These are phyloP conservation scores for Talaromyces sp. DNA, from an alignment of 2,329 filamentous ascomycete genomes.

Conservation along the genomic window DNA sequence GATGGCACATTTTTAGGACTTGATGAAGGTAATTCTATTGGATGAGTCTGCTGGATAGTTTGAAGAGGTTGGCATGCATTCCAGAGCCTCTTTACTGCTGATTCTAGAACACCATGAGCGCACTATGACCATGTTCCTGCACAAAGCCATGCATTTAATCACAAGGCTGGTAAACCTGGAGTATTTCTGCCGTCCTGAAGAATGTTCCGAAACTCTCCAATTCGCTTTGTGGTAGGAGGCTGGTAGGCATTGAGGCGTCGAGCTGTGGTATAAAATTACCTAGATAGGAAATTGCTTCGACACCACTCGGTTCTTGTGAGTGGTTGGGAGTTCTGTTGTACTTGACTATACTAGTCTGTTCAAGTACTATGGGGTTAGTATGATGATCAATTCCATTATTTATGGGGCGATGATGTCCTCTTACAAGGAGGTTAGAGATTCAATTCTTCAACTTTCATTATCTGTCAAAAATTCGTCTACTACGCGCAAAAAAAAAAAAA, in stretches of 20 bases:
- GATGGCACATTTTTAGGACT: neutral
- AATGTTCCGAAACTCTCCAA: neutral
- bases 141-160: neutral
- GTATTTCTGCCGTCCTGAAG: conserved; percentile 1
- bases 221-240: neutral
- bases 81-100: neutral
- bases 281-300: conserved; percentile 12
- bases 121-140: neutral
- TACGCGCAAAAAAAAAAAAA: too few species aligned
- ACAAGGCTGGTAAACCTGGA: neutral
- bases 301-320: neutral
- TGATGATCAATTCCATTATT: conserved; percentile 20
- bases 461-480: neutral
- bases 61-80: neutral
- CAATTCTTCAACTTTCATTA: neutral
- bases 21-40: neutral
- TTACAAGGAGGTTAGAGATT: neutral
- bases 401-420: conserved; percentile 14
- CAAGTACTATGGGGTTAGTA: neutral
- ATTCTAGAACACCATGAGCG: neutral
- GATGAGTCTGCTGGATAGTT: neutral
- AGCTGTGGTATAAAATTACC: conserved; percentile 8
- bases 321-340: conserved; percentile 2
- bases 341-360: neutral
- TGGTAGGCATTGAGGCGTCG: conserved; percentile 3